Conservation (phyloP, 2,329 filamentous ascomycete species). For the Lasiodiplodia hormozganensis region DNA sequence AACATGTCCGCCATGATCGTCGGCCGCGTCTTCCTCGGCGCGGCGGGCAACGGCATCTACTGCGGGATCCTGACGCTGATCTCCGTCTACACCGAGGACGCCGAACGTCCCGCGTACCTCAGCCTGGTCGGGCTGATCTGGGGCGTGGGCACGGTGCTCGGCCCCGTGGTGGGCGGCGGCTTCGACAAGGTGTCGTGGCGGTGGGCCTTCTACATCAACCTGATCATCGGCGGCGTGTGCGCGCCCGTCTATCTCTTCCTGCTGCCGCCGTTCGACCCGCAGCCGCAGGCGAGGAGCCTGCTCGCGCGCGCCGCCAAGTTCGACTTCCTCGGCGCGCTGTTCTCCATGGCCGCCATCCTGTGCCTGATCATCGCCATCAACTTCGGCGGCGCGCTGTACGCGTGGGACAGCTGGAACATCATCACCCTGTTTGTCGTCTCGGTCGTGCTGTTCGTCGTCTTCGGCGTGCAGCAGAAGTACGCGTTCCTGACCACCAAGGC, state of each 20-base stretch:
- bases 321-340: slow-evolving; percentile 50
- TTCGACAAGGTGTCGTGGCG: slow-evolving; percentile 50
- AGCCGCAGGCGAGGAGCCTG: neutral
- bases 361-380: slow-evolving; percentile 57
- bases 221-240: slow-evolving; percentile 32
- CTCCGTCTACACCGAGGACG: slow-evolving; percentile 58
- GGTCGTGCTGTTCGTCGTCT: slow-evolving; percentile 51
- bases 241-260: slow-evolving; percentile 38
- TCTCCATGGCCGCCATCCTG: slow-evolving; percentile 53
- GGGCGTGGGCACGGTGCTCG: slow-evolving; percentile 39
- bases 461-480: slow-evolving; percentile 55
- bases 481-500: slow-evolving; percentile 53
- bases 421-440: slow-evolving; percentile 57
- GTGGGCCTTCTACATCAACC: slow-evolving; percentile 55
- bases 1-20: slow-evolving; percentile 58
- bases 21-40: slow-evolving; percentile 62
- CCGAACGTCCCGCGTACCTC: slow-evolving; percentile 52
- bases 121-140: slow-evolving; percentile 38
- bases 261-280: slow-evolving; percentile 34
- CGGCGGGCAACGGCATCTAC: slow-evolving; percentile 56
- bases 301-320: slow-evolving; percentile 28
- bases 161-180: slow-evolving; percentile 41
- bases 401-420: slow-evolving; percentile 53
- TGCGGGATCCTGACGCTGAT: slow-evolving; percentile 42
- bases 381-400: slow-evolving; percentile 58